Evolutionary conservation across 495 filamentous ascomycete species (phyloP).

Genomic region (Lasiosphaeria ovina): DNA sequence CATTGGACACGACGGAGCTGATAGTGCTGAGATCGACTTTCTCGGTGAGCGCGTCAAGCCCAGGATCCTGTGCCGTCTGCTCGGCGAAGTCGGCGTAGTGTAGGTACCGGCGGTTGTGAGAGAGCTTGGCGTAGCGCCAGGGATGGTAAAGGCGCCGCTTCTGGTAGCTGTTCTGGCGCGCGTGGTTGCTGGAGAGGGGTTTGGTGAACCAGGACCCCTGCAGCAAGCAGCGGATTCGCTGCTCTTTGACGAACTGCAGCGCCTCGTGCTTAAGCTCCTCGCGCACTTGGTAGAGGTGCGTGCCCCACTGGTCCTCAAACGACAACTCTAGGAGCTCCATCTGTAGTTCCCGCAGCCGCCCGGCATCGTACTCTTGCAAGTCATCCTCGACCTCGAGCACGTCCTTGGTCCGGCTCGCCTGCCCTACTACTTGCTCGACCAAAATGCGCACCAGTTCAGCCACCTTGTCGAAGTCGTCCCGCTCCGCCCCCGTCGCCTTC

Average conservation of each 20-base stretch:
- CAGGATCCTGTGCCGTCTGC: constrained; percentile 62
- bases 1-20: constrained; percentile 90
- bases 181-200: constrained; percentile 30
- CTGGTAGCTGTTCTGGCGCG: constrained; percentile 30
- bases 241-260: constrained; percentile 92
- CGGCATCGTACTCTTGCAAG: constrained; percentile 75
- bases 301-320: constrained; percentile 92
- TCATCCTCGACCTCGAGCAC: constrained; percentile 88
- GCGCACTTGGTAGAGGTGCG: constrained; percentile 84
- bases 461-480: constrained; percentile 88
- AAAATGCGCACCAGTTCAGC: constrained; percentile 86
- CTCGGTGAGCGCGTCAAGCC: constrained; percentile 69
- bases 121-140: constrained; percentile 84
- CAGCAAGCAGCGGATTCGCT: constrained; percentile 88
- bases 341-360: constrained; percentile 77
- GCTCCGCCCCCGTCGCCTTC: constrained; percentile 80
- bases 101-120: constrained; percentile 85
- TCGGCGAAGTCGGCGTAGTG: constrained; percentile 87
- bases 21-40: constrained; percentile 89
- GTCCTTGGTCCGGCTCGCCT: constrained; percentile 78
- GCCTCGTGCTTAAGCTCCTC: constrained; percentile 91
- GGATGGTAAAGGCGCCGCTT: constrained; percentile 43
- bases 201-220: constrained; percentile 89
- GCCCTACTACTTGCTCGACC: constrained; percentile 87
- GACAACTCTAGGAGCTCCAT: constrained; percentile 90